These are phyloP conservation scores for Casuarina equisetifolia DNA, from an alignment of 306 rosid species.

Conservation along the genomic window DNA sequence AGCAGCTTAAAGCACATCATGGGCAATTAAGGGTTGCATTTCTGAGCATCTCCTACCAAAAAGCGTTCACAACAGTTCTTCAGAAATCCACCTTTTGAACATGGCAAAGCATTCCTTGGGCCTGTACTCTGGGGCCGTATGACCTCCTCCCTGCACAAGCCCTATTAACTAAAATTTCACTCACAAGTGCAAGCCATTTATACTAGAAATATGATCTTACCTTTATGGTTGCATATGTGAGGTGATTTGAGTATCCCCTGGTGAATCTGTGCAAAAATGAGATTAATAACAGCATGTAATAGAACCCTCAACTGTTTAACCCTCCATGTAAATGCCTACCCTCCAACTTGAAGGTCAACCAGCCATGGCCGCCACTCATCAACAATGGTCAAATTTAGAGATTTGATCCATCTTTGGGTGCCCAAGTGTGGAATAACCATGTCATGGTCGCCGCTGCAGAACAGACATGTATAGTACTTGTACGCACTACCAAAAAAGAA, in stretches of 20 bases:
- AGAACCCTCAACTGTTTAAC: not conserved
- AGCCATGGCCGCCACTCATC: constrained; percentile 50
- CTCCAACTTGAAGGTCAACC: constrained; percentile 40
- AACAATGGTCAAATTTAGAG: constrained; percentile 41
- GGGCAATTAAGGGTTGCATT: not conserved
- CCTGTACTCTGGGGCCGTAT: constrained; percentile 26
- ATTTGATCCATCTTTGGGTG: constrained; percentile 54
- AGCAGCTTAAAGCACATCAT: not conserved
- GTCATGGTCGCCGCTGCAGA: constrained; percentile 58
- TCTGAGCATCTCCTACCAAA: not conserved
- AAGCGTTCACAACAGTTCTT: constrained; percentile 6
- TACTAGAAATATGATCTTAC: constrained; percentile 9
- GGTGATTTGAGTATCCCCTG: constrained; percentile 31
- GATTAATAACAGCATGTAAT: not conserved
- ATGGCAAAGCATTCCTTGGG: constrained; percentile 33
- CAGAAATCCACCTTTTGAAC: constrained; percentile 27
- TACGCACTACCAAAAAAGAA: not conserved
- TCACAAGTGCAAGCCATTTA: not conserved
- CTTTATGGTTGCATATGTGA: constrained; percentile 54
- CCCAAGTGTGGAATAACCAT: constrained; percentile 31
- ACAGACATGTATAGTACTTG: not conserved
- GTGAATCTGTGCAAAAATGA: constrained; percentile 5
- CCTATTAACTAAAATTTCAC: not conserved
- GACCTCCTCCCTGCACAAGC: constrained; percentile 22
- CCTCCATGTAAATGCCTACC: constrained; percentile 25